Evolutionary conservation across 768 basidiomycete species (phyloP), one percentile per base, ranked within the genome.

Genomic region (Strobilomyces confusus): DNA sequence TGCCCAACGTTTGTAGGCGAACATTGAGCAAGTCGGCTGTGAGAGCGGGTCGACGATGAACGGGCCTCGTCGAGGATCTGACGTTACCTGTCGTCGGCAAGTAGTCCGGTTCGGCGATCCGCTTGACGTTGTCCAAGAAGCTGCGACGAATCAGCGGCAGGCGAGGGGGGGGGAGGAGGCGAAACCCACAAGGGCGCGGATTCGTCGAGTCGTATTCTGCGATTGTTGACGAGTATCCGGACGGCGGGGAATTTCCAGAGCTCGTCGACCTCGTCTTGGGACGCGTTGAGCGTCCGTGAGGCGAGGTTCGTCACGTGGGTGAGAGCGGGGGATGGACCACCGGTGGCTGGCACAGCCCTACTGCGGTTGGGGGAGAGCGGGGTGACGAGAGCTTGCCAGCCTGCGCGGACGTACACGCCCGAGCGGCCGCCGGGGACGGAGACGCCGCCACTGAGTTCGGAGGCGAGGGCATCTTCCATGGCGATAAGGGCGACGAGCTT

Each of bases 21-120:
- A 88, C 88, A 52, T 86, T 83, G 14, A 92, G 76, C 51, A 92
- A 78, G 67, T 92, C 89, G 58, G 81, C 89, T 89, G 64, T 33
- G 37, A 43, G 34, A 46, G 19, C 38, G 25, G 23, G 41, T 59
- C 32, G 54, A 34, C 22, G 55, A 43, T 40, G 15, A 2, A 17
- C 14, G 14, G 19, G 14, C 26, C 12, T n/a, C 36, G 22, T 14
- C 42, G 38, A 40, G 45, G 33, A 51, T 43, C 20, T 40, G 41
- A 59, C 70, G 17, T 34, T 54, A 86, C 89, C 84, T 60, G 81
- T 87, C 7, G 80, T 79, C 4, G 89, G 89, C 36, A 84, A 56
- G 66, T 88, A 92, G 50, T 86, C 87, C 1, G 80, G 74, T 59
- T 83, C 76, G 17, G 83, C 75, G 48, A 92, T 83, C 33, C 88